A percentile compares a stretch with the other conserved stretches of the same genome.
Evolutionary conservation across 1,284 basidiomycete species (phyloP).

Genomic region (Stygiomarasmius scandens): DNA sequence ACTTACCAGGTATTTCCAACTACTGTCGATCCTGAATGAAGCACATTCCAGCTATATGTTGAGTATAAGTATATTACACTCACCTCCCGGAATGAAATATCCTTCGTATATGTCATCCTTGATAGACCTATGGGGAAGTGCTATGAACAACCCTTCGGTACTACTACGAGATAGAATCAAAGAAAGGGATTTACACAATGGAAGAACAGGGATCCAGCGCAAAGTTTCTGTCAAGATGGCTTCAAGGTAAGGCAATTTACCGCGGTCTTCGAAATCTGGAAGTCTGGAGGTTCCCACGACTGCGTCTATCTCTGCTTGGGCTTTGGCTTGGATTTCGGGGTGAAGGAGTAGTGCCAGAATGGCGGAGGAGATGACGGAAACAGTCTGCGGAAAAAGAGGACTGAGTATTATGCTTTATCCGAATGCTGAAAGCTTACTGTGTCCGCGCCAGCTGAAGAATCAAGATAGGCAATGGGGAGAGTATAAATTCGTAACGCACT

Average conservation of each 20-base stretch:
- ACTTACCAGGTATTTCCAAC: constrained; percentile 24
- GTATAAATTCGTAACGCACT: not conserved
- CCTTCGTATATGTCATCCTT: constrained; percentile 19
- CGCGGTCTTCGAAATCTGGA: constrained; percentile 35
- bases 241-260: constrained; percentile 33
- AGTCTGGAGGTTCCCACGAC: constrained; percentile 31
- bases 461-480: not conserved
- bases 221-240: constrained; percentile 36
- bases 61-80: too few species aligned
- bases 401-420: too few species aligned
- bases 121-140: constrained; percentile 18
- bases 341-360: constrained; percentile 32
- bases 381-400: constrained; percentile 20
- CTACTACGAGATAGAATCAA: not conserved
- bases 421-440: constrained; percentile 24
- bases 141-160: constrained; percentile 1
- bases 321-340: constrained; percentile 32
- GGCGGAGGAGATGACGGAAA: constrained; percentile 23
- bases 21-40: constrained; percentile 13
- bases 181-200: constrained; percentile 8
- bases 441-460: constrained; percentile 30
- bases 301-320: constrained; percentile 33
- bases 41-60: too few species aligned
- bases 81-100: constrained; percentile 26
- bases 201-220: constrained; percentile 33